Base-by-base conservation (phyloP, 2,329 filamentous ascomycete species). In the Ophiocordyceps australis region DNA sequence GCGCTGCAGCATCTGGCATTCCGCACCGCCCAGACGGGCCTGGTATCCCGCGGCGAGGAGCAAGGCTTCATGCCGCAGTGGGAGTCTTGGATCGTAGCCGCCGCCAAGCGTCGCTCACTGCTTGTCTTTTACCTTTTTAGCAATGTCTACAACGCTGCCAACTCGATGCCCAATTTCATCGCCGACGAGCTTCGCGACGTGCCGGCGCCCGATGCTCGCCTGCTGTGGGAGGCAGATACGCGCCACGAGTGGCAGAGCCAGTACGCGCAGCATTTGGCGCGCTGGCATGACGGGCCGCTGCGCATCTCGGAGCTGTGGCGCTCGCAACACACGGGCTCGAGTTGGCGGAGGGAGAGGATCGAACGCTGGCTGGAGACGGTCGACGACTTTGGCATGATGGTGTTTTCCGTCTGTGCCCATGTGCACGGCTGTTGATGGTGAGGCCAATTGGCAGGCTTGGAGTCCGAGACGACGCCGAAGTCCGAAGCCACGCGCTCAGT, bases 101-200 rank as follows among this genome's bases (percentile, higher is more conserved):
- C 64, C 22, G 50, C 64, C 0, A 69, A 65, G 31, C 49, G 63
- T 3, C 50, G 65, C 4, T 55, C 59, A 0, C 31, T 70, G 0
- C 65, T 52, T 30, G 47, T 50, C 0, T 59, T 65, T 52, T 68
- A 66, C 28, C 40, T 69, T 4, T 56, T 69, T 22, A 60, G 62
- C 30, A 64, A 53, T 22, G 38, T 64, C 0, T 51, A 65, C 6
- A 51, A 53, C 2, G 37, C 50, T 1, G 43, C 54, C 7, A 47
- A 61, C 5, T 46, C 47, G 0, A 34, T 61, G 0, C 54, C 58
- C 0, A 58, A 52, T 0, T 66, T 57, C 25, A 38, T 66, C 0
- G 62, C 55, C 1, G 54, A 47, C 0, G 65, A 69, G 34, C 39
- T 69, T 10, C 39, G 35, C 3, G 54, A 52, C 0, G 32, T 67